Conservation (phyloP, 306 rosid species). For the Comarum palustre region DNA sequence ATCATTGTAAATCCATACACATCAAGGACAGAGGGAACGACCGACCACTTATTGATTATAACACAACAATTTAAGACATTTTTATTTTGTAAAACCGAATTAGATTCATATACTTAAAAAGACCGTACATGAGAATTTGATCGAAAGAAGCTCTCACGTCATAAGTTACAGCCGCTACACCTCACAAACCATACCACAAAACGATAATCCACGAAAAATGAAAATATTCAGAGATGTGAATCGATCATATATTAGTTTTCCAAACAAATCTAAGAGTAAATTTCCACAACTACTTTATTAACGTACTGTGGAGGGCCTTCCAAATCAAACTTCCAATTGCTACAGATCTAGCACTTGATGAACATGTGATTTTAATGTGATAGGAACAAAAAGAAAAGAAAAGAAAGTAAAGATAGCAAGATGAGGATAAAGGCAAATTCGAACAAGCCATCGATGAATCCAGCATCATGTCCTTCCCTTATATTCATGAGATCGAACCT, state of each 20-base stretch:
- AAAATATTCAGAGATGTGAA: no score
- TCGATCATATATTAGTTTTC: not conserved
- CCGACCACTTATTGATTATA: no score
- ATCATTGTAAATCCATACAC: no score
- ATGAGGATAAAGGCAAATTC: conserved; percentile 6
- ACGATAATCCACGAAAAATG: no score
- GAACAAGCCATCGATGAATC: conserved; percentile 17
- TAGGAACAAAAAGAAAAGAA: not conserved
- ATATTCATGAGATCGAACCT: not conserved
- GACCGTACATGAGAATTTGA: no score
- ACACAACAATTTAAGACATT: no score
- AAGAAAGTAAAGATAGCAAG: not conserved
- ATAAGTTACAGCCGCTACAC: no score
- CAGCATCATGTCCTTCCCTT: conserved; percentile 12
- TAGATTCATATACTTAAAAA: no score
- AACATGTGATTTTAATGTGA: not conserved
- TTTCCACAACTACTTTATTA: not conserved
- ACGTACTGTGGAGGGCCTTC: not conserved
- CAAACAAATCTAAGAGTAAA: not conserved
- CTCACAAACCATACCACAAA: no score
- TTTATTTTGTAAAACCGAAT: no score
- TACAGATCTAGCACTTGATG: conserved; percentile 1
- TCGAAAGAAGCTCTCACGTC: no score
- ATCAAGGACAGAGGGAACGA: no score
- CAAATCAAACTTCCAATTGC: not conserved